Base-by-base conservation (phyloP, 176 grass and related monocot genomes). In the Tillandsia fasciculata region DNA sequence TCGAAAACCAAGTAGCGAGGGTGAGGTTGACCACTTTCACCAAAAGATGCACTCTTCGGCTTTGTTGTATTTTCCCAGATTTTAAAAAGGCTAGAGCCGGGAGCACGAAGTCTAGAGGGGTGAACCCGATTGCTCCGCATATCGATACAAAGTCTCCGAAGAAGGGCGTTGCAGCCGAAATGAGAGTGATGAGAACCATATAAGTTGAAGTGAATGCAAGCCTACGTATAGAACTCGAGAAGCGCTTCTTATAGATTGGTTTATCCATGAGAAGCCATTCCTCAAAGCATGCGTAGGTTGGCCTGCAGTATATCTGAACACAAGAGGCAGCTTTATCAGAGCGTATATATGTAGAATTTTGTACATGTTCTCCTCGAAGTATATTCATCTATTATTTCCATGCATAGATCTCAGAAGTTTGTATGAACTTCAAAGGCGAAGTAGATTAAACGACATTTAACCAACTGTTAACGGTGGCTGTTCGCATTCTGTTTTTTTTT, bases 111-210 rank as follows among this genome's bases (percentile, higher is more conserved):
- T 96, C 91, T 57, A 96, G 52, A 64, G 91, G 85, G 29, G 87
- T 84, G 73, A 96, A 91, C 2, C 87, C 87, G 27, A 96, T 49
- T 10, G 91, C 91, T 74, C 87, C 87, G 47, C 91, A 96, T 18
- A 96, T 67, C 10, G 87, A 80, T 11, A 91, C 91, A 52, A 96
- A 91, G 67, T 96, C 91, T 66, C 87, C 91, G 63, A 88, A 96
- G 81, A 96, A 96, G 2, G 87, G 87, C 75, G 91, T 79, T 18
- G 85, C 87, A 0, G 87, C 80, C 0, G 85, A 77, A 59, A 83
- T 28, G 12, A 96, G 72, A 51, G 85, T 90, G 66, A 90, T 82
- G 0, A 49, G 8, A 11, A 54, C 68, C 51, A 84, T 90, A 72
- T 95, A 90, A 26, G 58, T 23, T 28, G 81, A 87, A 59, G 91